Conservation (phyloP, 768 basidiomycete genomes). For the Kwoniella sp. region DNA sequence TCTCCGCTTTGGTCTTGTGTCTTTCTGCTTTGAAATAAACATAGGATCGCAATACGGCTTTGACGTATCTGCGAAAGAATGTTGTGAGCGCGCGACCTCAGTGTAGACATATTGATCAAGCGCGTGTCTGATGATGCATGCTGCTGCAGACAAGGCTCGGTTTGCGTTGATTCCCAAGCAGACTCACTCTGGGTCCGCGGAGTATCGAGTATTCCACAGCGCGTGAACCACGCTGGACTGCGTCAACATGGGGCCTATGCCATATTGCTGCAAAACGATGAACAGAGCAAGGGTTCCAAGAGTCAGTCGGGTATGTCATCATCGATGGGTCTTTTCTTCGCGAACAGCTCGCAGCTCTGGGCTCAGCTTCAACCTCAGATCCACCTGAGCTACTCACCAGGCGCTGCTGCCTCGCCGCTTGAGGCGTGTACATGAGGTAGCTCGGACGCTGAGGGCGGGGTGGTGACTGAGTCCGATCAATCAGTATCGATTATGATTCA, state of each 20-base stretch:
- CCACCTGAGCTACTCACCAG: too few relatives aligned
- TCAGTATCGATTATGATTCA: too few relatives aligned
- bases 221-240: conserved; percentile 17
- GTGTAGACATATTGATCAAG: not conserved
- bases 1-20: conserved; percentile 41
- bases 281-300: too few relatives aligned
- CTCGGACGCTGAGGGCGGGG: too few relatives aligned
- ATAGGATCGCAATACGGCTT: conserved; percentile 47
- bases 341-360: too few relatives aligned
- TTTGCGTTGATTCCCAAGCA: too few relatives aligned
- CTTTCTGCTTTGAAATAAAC: conserved; percentile 46
- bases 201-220: conserved; percentile 3
- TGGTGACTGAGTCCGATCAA: too few relatives aligned
- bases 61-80: conserved; percentile 40
- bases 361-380: too few relatives aligned
- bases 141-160: too few relatives aligned
- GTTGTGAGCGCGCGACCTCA: not conserved
- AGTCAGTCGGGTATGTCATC: too few relatives aligned
- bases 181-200: conserved; percentile 22
- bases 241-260: conserved; percentile 17
- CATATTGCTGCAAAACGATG: conserved; percentile 3
- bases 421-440: conserved; percentile 2
- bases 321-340: too few relatives aligned
- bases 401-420: not conserved
- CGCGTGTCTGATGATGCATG: too few relatives aligned